Conservation (phyloP, 2,329 filamentous ascomycete genomes). For the Hortaea werneckii region DNA sequence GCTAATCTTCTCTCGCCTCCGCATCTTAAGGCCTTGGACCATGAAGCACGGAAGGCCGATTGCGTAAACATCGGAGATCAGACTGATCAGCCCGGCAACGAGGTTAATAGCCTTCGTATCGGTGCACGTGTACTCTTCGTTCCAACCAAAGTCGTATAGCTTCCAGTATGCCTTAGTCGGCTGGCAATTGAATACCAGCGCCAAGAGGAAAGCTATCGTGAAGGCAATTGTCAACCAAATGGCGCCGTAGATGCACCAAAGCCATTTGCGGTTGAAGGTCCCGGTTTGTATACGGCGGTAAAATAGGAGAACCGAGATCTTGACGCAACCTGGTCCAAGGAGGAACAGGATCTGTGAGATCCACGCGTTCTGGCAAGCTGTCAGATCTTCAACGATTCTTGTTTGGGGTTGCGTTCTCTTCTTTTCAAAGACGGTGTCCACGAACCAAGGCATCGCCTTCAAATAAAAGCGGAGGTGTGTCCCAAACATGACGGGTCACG, state of each 20-base stretch:
- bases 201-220: slow-evolving; percentile 6
- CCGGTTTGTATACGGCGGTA: slow-evolving; percentile 17
- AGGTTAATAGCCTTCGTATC: slow-evolving; percentile 22
- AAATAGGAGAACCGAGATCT: slow-evolving; percentile 17
- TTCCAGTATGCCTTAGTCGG: slow-evolving; percentile 13
- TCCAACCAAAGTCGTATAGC: slow-evolving; percentile 5
- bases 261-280: slow-evolving; percentile 8
- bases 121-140: slow-evolving; percentile 16
- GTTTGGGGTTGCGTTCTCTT: not conserved
- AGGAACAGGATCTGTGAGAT: not conserved
- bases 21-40: slow-evolving; percentile 33
- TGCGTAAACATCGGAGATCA: slow-evolving; percentile 10
- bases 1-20: slow-evolving; percentile 29
- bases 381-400: not conserved
- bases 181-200: slow-evolving; percentile 10
- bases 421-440: not conserved
- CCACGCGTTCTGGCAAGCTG: not conserved
- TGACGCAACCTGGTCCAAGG: slow-evolving; percentile 11
- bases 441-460: slow-evolving; percentile 8
- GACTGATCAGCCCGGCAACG: slow-evolving; percentile 7
- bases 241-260: slow-evolving; percentile 6
- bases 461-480: slow-evolving; percentile 8
- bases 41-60: slow-evolving; percentile 25
- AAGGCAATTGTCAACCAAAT: slow-evolving; percentile 10
- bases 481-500: slow-evolving; percentile 14